Evolutionary conservation across 2,329 filamentous ascomycete species (phyloP).

Genomic region (Helotiales sp.): DNA sequence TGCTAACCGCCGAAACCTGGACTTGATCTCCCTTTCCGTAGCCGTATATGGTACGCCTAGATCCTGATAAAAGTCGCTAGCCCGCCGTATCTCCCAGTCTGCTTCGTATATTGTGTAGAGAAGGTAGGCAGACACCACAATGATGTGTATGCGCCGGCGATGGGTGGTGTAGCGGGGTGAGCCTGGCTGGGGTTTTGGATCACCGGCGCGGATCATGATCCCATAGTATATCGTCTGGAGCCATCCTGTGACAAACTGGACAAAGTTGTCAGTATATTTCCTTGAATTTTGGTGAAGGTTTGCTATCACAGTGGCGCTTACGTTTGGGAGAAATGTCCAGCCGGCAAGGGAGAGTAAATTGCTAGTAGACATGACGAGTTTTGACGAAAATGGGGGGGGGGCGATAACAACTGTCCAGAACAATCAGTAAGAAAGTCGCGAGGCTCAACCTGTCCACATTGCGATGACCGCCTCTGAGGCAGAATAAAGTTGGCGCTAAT

Average conservation of each 20-base stretch:
- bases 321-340: constrained; percentile 66
- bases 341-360: constrained; percentile 58
- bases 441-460: constrained; percentile 28
- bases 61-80: constrained; percentile 78
- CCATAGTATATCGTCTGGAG: constrained; percentile 84
- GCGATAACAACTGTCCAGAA: neutral
- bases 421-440: constrained; percentile 4
- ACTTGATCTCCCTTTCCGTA: constrained; percentile 78
- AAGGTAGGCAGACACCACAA: constrained; percentile 83
- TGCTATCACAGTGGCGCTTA: constrained; percentile 44
- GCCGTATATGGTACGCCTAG: constrained; percentile 73
- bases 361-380: constrained; percentile 33
- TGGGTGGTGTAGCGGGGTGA: constrained; percentile 72
- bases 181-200: constrained; percentile 75
- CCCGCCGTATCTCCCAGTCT: constrained; percentile 75
- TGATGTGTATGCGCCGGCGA: constrained; percentile 80
- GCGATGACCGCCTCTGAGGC: constrained; percentile 1
- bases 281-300: neutral
- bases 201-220: constrained; percentile 86
- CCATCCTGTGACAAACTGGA: constrained; percentile 76
- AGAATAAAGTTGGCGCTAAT: neutral
- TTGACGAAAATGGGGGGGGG: neutral
- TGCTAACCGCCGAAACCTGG: constrained; percentile 78
- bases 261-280: constrained; percentile 22
- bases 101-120: constrained; percentile 92